Evolutionary conservation across 805 yeast genomes (phyloP), one percentile per base, ranked within the genome.

Genomic region (Ogataea naganishii): DNA sequence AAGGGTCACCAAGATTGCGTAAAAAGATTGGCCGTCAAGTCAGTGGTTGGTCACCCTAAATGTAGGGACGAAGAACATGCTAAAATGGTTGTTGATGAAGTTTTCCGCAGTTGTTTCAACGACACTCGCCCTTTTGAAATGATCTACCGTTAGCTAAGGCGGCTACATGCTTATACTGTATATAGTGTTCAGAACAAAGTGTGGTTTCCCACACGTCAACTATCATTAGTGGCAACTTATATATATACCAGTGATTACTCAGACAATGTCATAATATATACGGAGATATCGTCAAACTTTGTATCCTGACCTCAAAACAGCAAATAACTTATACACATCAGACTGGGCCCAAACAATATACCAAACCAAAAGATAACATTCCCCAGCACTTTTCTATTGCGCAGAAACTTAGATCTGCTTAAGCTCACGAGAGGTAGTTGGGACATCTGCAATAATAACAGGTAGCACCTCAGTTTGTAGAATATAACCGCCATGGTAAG

Each of bases 121-220:
- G 98, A 92, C 49, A 89, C 97, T 2, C 65, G 98, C 46, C 98
- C 98, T 1, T 92, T 85, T 56, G 97, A 92, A 45, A 78, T 83
- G 47, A 88, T 92, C 20, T 92, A 84, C 51, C 66, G 85, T 37
- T 80, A 56, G 50, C n/a, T 23, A 27, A 20, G 12, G n/a, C n/a
- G n/a, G 9, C 26, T 9, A 20, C 17, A 11, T 9, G 22, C 22
- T 20, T 20, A 9, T 20, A 20, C n/a, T 20, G 22, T 20, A 20
- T 20, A 9, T 20, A 20, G 11, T 20, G 22, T 20, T 10, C 11
- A 20, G 11, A 20, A 20, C 9, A 11, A 10, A 20, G 9, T 20
- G 9, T 9, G 11, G 11, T 20, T 20, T 20, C 11, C 11, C 11
- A 20, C 11, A 20, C 9, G 7, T 13, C n/a, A n/a, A n/a, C n/a